Percentiles rank a stretch among this genome's conserved stretches.
These are phyloP conservation scores for Gyrodon lividus DNA, from an alignment of 768 basidiomycete genomes.

Conservation along the genomic window DNA sequence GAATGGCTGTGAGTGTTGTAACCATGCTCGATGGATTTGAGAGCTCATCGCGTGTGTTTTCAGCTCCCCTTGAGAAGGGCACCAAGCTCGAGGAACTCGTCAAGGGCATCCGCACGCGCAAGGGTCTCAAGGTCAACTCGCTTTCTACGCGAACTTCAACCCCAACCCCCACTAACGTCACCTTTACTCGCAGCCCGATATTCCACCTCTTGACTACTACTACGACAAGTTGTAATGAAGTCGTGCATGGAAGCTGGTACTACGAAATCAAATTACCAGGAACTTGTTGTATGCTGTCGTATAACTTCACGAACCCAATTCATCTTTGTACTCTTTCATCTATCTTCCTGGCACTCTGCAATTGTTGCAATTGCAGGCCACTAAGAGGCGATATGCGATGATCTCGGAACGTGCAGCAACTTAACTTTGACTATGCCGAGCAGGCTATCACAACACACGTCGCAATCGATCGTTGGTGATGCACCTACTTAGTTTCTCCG, in stretches of 20 bases:
- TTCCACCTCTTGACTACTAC: conserved; percentile 84
- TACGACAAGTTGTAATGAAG: conserved; percentile 83
- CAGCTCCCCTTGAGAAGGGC: conserved; percentile 85
- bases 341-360: background rate
- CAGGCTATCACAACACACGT: too few species aligned
- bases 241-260: background rate
- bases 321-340: conserved; percentile 12
- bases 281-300: conserved; percentile 19
- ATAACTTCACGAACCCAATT: conserved; percentile 9
- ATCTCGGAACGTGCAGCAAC: too few species aligned
- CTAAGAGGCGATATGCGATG: too few species aligned
- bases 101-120: conserved; percentile 78
- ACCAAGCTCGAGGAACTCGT: conserved; percentile 88
- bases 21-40: background rate
- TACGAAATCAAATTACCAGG: conserved; percentile 9
- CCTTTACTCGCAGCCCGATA: conserved; percentile 61
- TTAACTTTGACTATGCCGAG: too few species aligned
- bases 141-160: background rate
- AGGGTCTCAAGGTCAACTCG: conserved; percentile 82
- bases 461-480: too few species aligned
- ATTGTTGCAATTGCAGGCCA: too few species aligned
- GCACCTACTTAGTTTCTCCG: too few species aligned
- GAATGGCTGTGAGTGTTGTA: conserved; percentile 63
- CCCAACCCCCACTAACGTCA: conserved; percentile 8
- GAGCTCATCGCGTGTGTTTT: conserved; percentile 10